Conservation (phyloP, 331 rosid species). For the Rosa hybrid region DNA sequence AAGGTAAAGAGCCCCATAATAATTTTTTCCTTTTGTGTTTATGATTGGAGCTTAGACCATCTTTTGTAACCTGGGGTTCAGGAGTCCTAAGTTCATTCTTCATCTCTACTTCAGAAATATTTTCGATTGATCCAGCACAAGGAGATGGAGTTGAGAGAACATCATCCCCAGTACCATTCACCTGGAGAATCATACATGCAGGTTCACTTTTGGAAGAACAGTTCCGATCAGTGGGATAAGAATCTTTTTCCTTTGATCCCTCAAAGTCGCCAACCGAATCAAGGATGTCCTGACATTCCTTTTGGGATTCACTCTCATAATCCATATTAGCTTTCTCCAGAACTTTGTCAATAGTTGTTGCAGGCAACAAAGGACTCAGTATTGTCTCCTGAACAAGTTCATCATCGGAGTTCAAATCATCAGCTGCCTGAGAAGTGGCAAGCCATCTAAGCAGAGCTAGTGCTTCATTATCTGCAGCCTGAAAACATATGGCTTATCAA, state of each 20-base stretch:
- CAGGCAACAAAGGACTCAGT: constrained; percentile 74
- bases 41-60: constrained; percentile 28
- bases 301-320: constrained; percentile 78
- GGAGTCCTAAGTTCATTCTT: constrained; percentile 40
- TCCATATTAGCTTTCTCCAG: constrained; percentile 75
- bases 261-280: constrained; percentile 79
- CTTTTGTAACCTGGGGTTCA: constrained; percentile 31
- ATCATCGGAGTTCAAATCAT: constrained; percentile 84
- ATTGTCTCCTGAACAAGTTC: constrained; percentile 79
- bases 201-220: constrained; percentile 34
- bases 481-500: constrained; percentile 32
- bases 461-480: constrained; percentile 75
- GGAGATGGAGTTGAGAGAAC: constrained; percentile 52
- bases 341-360: constrained; percentile 67
- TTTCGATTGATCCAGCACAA: constrained; percentile 42
- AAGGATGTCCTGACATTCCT: constrained; percentile 91
- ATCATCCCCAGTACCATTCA: constrained; percentile 70
- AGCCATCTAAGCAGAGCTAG: constrained; percentile 80
- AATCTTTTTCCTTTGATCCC: constrained; percentile 38
- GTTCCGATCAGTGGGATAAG: constrained; percentile 29
- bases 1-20: constrained; percentile 73
- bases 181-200: constrained; percentile 54
- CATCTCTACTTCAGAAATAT: constrained; percentile 33
- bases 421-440: constrained; percentile 76
- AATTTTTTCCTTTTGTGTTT: constrained; percentile 46